Percentiles rank a stretch among this genome's conserved stretches.
Evolutionary conservation across 805 yeast species (phyloP).

Genomic region (Candida vaughaniae): DNA sequence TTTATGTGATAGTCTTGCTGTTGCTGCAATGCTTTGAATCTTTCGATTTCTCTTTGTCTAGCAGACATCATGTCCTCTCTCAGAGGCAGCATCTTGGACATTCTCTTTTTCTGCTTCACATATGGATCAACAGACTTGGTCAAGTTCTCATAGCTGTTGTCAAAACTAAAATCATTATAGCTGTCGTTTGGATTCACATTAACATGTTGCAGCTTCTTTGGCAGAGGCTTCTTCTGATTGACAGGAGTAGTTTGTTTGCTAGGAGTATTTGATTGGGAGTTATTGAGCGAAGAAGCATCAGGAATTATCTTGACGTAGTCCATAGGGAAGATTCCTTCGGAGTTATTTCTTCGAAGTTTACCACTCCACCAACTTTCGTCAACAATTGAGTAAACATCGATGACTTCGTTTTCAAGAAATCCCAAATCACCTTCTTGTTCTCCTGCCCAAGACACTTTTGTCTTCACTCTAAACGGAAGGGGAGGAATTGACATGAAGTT

Average conservation of each 20-base stretch:
- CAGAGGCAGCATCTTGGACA: conserved; percentile 3
- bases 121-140: conserved; percentile 6
- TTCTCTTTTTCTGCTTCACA: conserved; percentile 3
- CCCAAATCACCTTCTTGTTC: conserved; percentile 88
- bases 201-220: conserved; percentile 8
- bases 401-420: conserved; percentile 88
- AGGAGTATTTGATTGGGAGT: conserved; percentile 13
- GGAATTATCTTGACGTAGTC: conserved; percentile 68
- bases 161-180: conserved; percentile 19
- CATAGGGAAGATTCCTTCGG: conserved; percentile 83
- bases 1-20: conserved; percentile 29
- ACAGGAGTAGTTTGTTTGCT: conserved; percentile 15
- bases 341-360: conserved; percentile 69
- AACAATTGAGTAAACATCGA: conserved; percentile 75
- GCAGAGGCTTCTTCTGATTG: conserved; percentile 16
- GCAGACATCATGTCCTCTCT: conserved; percentile 17
- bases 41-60: conserved; percentile 30
- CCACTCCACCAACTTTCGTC: conserved; percentile 97
- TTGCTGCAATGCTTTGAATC: conserved; percentile 28
- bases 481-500: conserved; percentile 27
- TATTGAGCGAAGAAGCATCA: conserved; percentile 21
- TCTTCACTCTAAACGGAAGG: conserved; percentile 72
- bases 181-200: conserved; percentile 6
- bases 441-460: conserved; percentile 93
- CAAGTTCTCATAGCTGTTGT: conserved; percentile 23